A percentile compares a stretch with the other conserved stretches of the same genome.
phyloP scores from a whole-genome alignment of 2,329 filamentous ascomycete species.

The Colletotrichum sp. region DNA sequence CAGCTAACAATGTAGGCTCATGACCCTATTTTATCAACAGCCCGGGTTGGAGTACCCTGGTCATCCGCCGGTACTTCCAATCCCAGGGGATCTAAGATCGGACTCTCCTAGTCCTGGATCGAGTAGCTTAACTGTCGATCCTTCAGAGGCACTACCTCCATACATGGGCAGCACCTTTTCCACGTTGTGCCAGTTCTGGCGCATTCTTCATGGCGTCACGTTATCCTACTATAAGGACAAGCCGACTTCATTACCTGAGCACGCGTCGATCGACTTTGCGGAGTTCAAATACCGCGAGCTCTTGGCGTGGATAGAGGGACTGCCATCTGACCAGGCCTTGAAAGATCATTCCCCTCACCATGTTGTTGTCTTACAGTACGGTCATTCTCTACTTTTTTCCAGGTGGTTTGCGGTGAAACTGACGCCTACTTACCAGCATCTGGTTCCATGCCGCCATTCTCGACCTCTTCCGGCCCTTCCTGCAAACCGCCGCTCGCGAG shows the following conservation, averaged over 20 bases:
- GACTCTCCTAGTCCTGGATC: background rate
- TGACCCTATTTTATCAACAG: slow-evolving; percentile 36
- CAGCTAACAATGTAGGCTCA: slow-evolving; percentile 25
- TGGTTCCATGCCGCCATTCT: slow-evolving; percentile 44
- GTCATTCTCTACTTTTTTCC: too few species aligned
- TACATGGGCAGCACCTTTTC: slow-evolving; percentile 34
- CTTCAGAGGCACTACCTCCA: background rate
- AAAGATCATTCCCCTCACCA: slow-evolving; percentile 33
- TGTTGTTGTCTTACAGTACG: slow-evolving; percentile 41
- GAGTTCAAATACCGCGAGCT: slow-evolving; percentile 44
- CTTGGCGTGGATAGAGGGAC: slow-evolving; percentile 38
- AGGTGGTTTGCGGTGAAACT: too few species aligned
- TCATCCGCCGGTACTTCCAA: slow-evolving; percentile 20
- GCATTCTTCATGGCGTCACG: slow-evolving; percentile 37
- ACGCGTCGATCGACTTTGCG: slow-evolving; percentile 28
- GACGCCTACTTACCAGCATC: slow-evolving; percentile 30
- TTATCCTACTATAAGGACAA: slow-evolving; percentile 29
- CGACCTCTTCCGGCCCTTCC: slow-evolving; percentile 38
- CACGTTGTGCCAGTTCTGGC: slow-evolving; percentile 39
- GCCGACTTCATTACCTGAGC: slow-evolving; percentile 1
- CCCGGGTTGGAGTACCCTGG: slow-evolving; percentile 27
- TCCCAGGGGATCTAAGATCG: slow-evolving; percentile 15
- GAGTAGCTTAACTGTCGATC: background rate
- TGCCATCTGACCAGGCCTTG: slow-evolving; percentile 31
- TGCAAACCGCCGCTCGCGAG: background rate